Percentiles rank a stretch among this genome's conserved stretches.
phyloP scores from a whole-genome alignment of 1,284 basidiomycete genomes.

The Cutaneotrichosporon sp. region DNA sequence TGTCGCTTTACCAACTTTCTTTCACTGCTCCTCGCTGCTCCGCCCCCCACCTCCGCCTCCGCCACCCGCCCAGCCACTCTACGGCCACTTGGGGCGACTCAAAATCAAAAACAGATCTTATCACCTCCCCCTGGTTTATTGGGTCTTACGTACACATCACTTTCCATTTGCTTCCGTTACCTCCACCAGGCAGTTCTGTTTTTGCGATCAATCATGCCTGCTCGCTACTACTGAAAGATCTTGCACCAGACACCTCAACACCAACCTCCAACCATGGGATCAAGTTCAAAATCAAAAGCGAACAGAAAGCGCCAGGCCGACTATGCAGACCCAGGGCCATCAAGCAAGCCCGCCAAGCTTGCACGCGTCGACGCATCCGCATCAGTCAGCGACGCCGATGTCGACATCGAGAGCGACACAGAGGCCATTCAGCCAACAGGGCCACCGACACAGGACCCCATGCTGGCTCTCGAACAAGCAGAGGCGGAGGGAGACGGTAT shows the following conservation, averaged over 20 bases:
- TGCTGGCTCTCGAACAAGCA: background rate
- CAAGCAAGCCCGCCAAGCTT: constrained; percentile 3
- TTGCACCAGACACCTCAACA: background rate
- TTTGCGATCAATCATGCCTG: too few relatives aligned
- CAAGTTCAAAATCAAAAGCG: constrained; percentile 3
- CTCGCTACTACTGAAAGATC: too few relatives aligned
- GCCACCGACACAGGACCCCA: constrained; percentile 2
- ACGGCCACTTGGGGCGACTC: too few relatives aligned
- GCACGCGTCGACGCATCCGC: constrained; percentile 11
- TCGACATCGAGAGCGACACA: constrained; percentile 5
- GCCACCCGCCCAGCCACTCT: too few relatives aligned
- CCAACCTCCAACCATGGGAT: background rate
- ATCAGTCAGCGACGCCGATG: constrained; percentile 3
- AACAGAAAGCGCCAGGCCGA: constrained; percentile 13
- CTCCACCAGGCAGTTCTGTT: constrained; percentile 4
- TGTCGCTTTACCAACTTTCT: too few relatives aligned
- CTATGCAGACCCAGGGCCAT: background rate
- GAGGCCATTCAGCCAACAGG: constrained; percentile 7
- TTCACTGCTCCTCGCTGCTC: too few relatives aligned
- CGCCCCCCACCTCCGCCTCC: too few relatives aligned
- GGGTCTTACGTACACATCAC: too few relatives aligned
- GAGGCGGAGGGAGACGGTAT: constrained; percentile 8
- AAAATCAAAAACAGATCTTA: too few relatives aligned
- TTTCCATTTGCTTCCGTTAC: too few relatives aligned
- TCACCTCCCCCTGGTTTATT: too few relatives aligned